Percentiles rank a stretch among this genome's conserved stretches.
phyloP scores from a whole-genome alignment of 108 stramenopile species.

The Cyclotella choctawhatcheeana region DNA sequence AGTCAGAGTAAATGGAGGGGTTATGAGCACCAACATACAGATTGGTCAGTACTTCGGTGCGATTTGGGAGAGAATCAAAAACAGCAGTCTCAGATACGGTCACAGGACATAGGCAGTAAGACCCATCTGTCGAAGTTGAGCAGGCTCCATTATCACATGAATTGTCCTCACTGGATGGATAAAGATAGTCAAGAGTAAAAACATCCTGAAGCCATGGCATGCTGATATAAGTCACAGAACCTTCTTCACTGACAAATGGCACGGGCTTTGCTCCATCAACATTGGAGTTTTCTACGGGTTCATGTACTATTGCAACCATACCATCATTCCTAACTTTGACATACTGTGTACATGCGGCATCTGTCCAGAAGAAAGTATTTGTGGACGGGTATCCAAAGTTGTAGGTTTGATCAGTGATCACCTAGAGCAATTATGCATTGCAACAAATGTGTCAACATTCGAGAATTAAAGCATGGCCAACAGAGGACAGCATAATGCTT shows the following conservation, averaged over 20 bases:
- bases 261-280: conserved; percentile 14
- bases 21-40: conserved; percentile 53
- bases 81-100: conserved; percentile 20
- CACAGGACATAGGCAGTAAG: conserved; percentile 37
- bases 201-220: conserved; percentile 39
- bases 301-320: conserved; percentile 45
- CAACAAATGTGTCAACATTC: no score
- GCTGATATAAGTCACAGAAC: conserved; percentile 28
- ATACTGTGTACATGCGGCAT: conserved; percentile 28
- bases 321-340: conserved; percentile 41
- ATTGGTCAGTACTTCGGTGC: conserved; percentile 36
- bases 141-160: conserved; percentile 44
- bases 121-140: conserved; percentile 15
- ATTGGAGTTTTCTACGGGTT: conserved; percentile 9
- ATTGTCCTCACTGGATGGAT: conserved; percentile 37
- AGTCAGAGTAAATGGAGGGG: conserved; percentile 38
- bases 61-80: conserved; percentile 41
- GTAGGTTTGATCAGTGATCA: conserved; percentile 11
- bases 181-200: conserved; percentile 28
- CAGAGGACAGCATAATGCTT: not conserved
- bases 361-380: conserved; percentile 50
- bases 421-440: not conserved
- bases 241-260: conserved; percentile 33
- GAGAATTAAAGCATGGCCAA: no score
- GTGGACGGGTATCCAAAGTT: conserved; percentile 25